Percentiles rank a stretch among this genome's conserved stretches.
These are phyloP conservation scores for Naematelia encephala DNA, from an alignment of 768 basidiomycete genomes.

Conservation along the genomic window DNA sequence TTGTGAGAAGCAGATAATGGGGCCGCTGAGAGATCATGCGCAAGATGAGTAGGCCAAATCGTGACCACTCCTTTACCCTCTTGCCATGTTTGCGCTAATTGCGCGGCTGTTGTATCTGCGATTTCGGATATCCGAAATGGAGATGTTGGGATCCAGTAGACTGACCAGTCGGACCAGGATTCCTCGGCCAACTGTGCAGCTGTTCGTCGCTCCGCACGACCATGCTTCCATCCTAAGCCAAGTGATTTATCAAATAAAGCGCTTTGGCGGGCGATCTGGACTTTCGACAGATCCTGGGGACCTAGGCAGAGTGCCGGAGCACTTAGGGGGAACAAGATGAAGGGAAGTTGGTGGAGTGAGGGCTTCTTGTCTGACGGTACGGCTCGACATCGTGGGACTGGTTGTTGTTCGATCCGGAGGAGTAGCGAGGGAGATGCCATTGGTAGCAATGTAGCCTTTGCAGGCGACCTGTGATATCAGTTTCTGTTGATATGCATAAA, in stretches of 20 bases:
- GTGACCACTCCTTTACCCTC: conserved; percentile 17
- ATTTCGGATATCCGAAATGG: neutral
- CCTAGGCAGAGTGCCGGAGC: neutral
- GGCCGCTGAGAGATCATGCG: neutral
- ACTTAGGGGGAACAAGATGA: neutral
- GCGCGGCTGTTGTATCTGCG: neutral
- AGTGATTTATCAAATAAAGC: conserved; percentile 2
- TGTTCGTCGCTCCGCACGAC: neutral
- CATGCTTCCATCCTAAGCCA: conserved; percentile 8
- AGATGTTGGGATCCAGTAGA: conserved; percentile 18
- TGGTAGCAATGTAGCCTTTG: neutral
- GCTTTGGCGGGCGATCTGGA: neutral
- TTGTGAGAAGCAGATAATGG: neutral
- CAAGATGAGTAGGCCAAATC: conserved; percentile 22
- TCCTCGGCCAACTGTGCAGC: neutral
- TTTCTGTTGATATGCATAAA: neutral
- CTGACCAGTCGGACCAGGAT: conserved; percentile 10
- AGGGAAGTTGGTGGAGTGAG: neutral
- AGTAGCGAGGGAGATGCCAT: neutral
- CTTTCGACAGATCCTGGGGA: neutral
- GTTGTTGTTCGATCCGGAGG: neutral
- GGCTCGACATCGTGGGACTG: neutral
- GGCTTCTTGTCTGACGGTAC: neutral
- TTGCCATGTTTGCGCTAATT: conserved; percentile 7
- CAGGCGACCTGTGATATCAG: neutral